Percentiles rank a stretch among this genome's conserved stretches.
phyloP scores from a whole-genome alignment of 441 rosid genomes.

The Pelargonium australe region DNA sequence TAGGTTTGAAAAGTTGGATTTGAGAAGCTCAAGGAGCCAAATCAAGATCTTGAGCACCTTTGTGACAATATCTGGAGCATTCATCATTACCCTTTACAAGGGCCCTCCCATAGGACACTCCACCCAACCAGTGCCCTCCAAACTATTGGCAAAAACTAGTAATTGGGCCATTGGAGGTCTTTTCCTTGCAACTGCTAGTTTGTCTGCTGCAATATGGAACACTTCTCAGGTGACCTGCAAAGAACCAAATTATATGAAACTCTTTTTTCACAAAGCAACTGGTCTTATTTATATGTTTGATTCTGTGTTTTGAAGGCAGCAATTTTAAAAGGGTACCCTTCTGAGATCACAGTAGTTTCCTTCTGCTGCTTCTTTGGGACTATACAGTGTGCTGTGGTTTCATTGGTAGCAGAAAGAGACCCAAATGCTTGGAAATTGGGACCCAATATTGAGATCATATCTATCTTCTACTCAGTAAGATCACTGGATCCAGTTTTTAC shows the following conservation, averaged over 20 bases:
- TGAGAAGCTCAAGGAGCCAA: slow-evolving; percentile 46
- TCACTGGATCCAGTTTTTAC: not conserved
- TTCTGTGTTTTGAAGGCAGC: slow-evolving; percentile 33
- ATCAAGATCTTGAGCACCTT: slow-evolving; percentile 25
- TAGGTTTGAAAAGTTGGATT: slow-evolving; percentile 48
- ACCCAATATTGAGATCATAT: slow-evolving; percentile 1
- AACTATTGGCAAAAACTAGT: slow-evolving; percentile 18
- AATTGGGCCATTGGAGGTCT: slow-evolving; percentile 57
- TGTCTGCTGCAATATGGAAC: slow-evolving; percentile 58
- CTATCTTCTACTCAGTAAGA: slow-evolving; percentile 29
- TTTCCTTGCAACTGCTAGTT: slow-evolving; percentile 50
- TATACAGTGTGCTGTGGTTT: not conserved
- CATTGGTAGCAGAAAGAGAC: not conserved
- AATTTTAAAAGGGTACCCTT: slow-evolving; percentile 59
- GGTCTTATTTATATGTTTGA: not conserved
- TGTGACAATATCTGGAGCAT: slow-evolving; percentile 37
- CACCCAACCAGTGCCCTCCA: slow-evolving; percentile 3
- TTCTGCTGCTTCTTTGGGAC: slow-evolving; percentile 4
- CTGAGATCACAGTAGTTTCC: slow-evolving; percentile 2
- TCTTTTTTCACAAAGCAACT: not conserved
- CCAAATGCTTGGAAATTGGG: not conserved
- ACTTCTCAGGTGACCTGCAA: slow-evolving; percentile 48
- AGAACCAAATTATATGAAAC: not conserved
- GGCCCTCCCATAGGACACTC: slow-evolving; percentile 20
- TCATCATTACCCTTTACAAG: slow-evolving; percentile 28